phyloP scores from a whole-genome alignment of 306 rosid species.

The Leucaena leucocephala region DNA sequence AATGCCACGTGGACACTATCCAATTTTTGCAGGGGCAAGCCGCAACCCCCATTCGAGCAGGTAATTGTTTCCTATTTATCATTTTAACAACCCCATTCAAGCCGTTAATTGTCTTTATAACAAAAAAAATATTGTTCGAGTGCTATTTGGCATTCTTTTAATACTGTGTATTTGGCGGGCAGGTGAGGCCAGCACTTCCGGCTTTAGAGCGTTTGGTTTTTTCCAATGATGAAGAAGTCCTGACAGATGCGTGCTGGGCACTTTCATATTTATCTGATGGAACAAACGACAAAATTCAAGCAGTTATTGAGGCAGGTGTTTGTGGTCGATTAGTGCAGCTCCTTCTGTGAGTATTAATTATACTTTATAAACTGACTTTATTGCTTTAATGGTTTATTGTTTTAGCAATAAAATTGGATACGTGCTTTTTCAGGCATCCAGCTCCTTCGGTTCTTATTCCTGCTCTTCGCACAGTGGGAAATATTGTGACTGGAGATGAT shows the following conservation, averaged over 20 bases:
- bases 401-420: constrained; percentile 13
- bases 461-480: constrained; percentile 93
- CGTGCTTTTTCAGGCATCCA: constrained; percentile 65
- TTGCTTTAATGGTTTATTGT: constrained; percentile 12
- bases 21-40: constrained; percentile 94
- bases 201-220: constrained; percentile 84
- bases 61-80: constrained; percentile 41
- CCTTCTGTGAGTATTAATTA: constrained; percentile 68
- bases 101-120: neutral
- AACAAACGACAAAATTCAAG: constrained; percentile 93
- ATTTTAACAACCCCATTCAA: neutral
- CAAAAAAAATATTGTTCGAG: neutral
- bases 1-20: constrained; percentile 96
- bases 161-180: constrained; percentile 32
- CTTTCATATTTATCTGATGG: constrained; percentile 91
- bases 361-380: neutral
- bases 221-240: constrained; percentile 91
- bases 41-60: constrained; percentile 88
- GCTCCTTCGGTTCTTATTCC: constrained; percentile 89
- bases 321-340: constrained; percentile 77
- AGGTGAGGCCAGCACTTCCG: constrained; percentile 94
- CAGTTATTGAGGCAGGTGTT: constrained; percentile 88
- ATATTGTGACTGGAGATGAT: constrained; percentile 93
- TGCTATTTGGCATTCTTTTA: constrained; percentile 1
- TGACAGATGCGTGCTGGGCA: constrained; percentile 96